phyloP scores from a whole-genome alignment of 495 filamentous ascomycete species.

The Aspergillus funiculosus region DNA sequence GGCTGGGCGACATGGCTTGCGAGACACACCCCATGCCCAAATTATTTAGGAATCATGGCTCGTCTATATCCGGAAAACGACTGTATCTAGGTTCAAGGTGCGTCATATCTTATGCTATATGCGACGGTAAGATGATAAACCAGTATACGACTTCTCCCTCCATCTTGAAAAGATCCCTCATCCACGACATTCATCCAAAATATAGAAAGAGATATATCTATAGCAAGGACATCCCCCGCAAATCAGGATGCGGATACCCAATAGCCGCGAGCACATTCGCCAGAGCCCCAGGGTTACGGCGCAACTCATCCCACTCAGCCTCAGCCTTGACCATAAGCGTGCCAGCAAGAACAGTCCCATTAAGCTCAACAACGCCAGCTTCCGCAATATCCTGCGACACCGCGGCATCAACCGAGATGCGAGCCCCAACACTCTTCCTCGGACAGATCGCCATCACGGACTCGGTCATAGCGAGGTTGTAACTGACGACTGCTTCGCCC shows the following conservation, averaged over 20 bases:
- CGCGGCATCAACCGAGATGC: slow-evolving; percentile 26
- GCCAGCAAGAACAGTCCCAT: slow-evolving; percentile 75
- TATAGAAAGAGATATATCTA: slow-evolving; percentile 2
- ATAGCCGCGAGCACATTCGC: slow-evolving; percentile 52
- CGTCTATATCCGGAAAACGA: too few species aligned
- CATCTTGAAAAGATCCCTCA: too few species aligned
- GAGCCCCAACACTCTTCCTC: slow-evolving; percentile 41
- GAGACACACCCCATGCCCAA: too few species aligned
- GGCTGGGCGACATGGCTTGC: too few species aligned
- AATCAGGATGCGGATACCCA: slow-evolving; percentile 46
- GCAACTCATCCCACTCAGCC: slow-evolving; percentile 62
- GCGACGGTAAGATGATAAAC: too few species aligned
- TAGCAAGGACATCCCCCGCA: slow-evolving; percentile 18
- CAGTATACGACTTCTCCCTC: too few species aligned
- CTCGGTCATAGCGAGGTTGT: slow-evolving; percentile 74
- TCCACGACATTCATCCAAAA: too few species aligned
- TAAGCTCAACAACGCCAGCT: slow-evolving; percentile 58
- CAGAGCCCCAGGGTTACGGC: slow-evolving; percentile 45
- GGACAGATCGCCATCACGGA: slow-evolving; percentile 64
- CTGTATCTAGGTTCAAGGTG: too few species aligned
- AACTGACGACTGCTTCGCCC: slow-evolving; percentile 58
- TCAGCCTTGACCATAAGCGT: slow-evolving; percentile 74
- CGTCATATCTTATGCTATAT: too few species aligned
- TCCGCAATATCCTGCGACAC: slow-evolving; percentile 31
- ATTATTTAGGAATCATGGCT: too few species aligned